A percentile compares a stretch with the other conserved stretches of the same genome.
Conservation (phyloP, 2,329 filamentous ascomycete genomes). For the Neofusicoccum parvum region DNA sequence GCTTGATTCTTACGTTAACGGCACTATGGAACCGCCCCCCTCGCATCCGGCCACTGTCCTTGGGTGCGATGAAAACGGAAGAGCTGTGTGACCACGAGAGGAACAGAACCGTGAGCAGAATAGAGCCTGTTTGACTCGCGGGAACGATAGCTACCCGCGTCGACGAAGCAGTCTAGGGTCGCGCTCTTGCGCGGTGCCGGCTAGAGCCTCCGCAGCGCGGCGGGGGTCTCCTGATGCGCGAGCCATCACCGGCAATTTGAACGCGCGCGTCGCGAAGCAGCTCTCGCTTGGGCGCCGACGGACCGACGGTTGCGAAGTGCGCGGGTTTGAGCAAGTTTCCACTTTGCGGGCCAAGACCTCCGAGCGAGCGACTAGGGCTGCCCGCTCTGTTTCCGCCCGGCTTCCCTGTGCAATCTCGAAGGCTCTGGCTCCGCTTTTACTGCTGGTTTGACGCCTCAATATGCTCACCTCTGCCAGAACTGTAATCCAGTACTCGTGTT, state of each 20-base stretch:
- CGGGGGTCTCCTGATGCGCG: too few relatives aligned
- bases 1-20: not conserved
- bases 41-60: not conserved
- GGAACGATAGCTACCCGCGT: not conserved
- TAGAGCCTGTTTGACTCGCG: conserved; percentile 1
- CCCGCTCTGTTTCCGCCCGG: conserved; percentile 3
- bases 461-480: conserved; percentile 1
- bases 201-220: too few relatives aligned
- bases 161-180: too few relatives aligned
- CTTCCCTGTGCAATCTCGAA: conserved; percentile 13
- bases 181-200: too few relatives aligned
- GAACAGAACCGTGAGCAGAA: not conserved
- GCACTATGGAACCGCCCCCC: not conserved
- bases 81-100: not conserved
- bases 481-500: conserved; percentile 9
- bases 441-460: not conserved
- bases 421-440: conserved; percentile 8
- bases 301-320: conserved; percentile 10
- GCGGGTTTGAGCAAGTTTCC: conserved; percentile 20
- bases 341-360: conserved; percentile 11
- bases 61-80: not conserved
- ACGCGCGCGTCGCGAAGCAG: too few relatives aligned
- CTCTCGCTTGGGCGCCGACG: too few relatives aligned
- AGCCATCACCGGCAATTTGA: too few relatives aligned
- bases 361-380: not conserved